A percentile compares a stretch with the other conserved stretches of the same genome.
Conservation (phyloP, 805 yeast species). For the Torulaspora indica region DNA sequence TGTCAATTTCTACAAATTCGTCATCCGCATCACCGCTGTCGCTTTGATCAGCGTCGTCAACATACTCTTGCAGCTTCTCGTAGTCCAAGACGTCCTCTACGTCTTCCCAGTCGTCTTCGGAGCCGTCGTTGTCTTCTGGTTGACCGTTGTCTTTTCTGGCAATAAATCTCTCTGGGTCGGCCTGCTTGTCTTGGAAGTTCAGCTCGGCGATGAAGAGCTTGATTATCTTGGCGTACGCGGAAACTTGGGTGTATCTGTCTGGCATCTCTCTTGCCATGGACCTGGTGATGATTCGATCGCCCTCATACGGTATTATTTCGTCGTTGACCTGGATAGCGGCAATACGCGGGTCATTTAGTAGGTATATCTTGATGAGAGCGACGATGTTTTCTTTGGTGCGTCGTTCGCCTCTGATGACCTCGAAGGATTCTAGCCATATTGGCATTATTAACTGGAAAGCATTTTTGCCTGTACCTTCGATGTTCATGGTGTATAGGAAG, state of each 20-base stretch:
- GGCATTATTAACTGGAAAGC: conserved; percentile 58
- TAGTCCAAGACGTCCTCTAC: conserved; percentile 64
- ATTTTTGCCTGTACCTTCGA: conserved; percentile 30
- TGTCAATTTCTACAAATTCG: conserved; percentile 12
- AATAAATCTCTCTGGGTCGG: conserved; percentile 28
- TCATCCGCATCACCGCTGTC: conserved; percentile 22
- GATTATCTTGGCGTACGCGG: conserved; percentile 68
- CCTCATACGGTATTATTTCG: conserved; percentile 57
- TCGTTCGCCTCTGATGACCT: conserved; percentile 71
- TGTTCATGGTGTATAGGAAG: conserved; percentile 46
- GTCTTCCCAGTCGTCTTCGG: conserved; percentile 65
- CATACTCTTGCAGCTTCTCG: conserved; percentile 57
- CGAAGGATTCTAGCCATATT: conserved; percentile 81
- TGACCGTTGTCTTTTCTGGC: conserved; percentile 22
- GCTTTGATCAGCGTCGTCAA: conserved; percentile 35
- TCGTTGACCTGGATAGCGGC: conserved; percentile 62
- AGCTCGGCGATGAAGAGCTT: conserved; percentile 68
- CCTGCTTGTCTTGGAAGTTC: conserved; percentile 54
- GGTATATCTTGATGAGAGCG: conserved; percentile 65
- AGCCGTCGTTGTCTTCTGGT: conserved; percentile 36
- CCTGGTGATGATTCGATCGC: conserved; percentile 72
- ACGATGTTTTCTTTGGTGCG: conserved; percentile 60
- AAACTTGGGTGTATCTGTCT: conserved; percentile 55
- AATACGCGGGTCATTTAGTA: conserved; percentile 52
- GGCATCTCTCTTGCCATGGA: conserved; percentile 72